These are phyloP conservation scores for Lindgomyces ingoldianus DNA, from an alignment of 495 filamentous ascomycete species.

Conservation along the genomic window DNA sequence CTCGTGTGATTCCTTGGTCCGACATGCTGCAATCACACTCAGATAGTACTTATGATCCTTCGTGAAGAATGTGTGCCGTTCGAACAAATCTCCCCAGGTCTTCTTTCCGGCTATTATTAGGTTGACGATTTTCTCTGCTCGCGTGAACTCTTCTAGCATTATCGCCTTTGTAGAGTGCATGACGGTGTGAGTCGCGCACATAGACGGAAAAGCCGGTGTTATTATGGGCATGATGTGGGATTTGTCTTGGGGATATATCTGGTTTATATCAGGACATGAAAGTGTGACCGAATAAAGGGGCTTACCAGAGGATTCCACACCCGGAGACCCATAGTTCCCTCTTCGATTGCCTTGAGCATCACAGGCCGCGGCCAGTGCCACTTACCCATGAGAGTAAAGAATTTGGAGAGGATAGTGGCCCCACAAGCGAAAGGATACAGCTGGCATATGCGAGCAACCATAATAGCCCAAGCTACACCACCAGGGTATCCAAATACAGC, in stretches of 20 bases:
- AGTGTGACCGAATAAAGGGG: not conserved
- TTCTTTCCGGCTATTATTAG: slow-evolving; percentile 73
- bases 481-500: slow-evolving; percentile 96
- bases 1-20: slow-evolving; percentile 78
- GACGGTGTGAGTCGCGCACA: slow-evolving; percentile 96
- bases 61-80: slow-evolving; percentile 89
- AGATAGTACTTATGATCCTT: slow-evolving; percentile 92
- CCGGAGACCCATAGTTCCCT: slow-evolving; percentile 73
- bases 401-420: slow-evolving; percentile 82
- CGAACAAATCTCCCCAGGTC: slow-evolving; percentile 85
- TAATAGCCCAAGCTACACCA: slow-evolving; percentile 96
- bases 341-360: slow-evolving; percentile 83
- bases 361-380: slow-evolving; percentile 96
- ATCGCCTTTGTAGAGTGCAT: slow-evolving; percentile 80
- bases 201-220: slow-evolving; percentile 89
- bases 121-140: slow-evolving; percentile 74
- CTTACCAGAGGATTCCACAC: slow-evolving; percentile 92
- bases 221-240: slow-evolving; percentile 96
- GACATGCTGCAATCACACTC: slow-evolving; percentile 81
- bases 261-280: not conserved
- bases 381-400: slow-evolving; percentile 85
- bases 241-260: slow-evolving; percentile 79
- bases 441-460: slow-evolving; percentile 93
- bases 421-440: slow-evolving; percentile 92
- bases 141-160: slow-evolving; percentile 77